Evolutionary conservation across 495 filamentous ascomycete genomes (phyloP), one percentile per base, ranked within the genome.

Genomic region (Chaetomium cochliodes): DNA sequence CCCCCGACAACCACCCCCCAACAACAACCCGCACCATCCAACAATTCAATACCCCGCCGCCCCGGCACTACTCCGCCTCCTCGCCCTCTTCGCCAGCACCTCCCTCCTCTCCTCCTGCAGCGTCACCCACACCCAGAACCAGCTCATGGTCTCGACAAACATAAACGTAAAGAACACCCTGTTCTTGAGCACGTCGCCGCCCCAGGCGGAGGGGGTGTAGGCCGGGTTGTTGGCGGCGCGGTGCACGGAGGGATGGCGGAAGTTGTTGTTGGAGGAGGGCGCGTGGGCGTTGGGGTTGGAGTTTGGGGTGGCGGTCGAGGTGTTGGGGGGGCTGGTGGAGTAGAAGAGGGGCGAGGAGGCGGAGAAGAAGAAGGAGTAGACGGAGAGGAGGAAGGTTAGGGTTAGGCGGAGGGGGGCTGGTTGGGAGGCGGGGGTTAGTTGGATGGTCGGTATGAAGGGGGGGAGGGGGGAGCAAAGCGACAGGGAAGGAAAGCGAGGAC

Each of bases 111-210:
- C 81, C 67, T 85, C 81, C 61, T 79, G 78, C 66, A 87, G 68
- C 47, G 80, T 85, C 23, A 84, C 76, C 75, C 77, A 82, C 26
- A 90, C 88, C 91, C 91, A 97, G 73, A 96, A 90, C 92, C 92
- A 96, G 59, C 84, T 82, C 70, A 92, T 79, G 76, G 92, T 87
- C 80, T 97, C 92, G 76, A 94, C 73, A 72, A 96, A 92, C 16
- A 84, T 86, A 77, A 89, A 96, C 0, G 90, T 88, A 70, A 97
- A 96, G 13, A 94, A 86, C 8, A 93, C 81, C 28, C 89, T 76
- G 70, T 92, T 93, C 77, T 91, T 90, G 71, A 94, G 70, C 41
- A 86, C 84, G 63, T 85, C 89, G 73, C 73, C 67, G 63, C 76
- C 78, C 77, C 74, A 77, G 37, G 69, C 61, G 1, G 71, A 61